Evolutionary conservation across 164 flowering plant genomes (phyloP), one percentile per base, ranked within the genome.

Genomic region (Nymphaea thermarum): DNA sequence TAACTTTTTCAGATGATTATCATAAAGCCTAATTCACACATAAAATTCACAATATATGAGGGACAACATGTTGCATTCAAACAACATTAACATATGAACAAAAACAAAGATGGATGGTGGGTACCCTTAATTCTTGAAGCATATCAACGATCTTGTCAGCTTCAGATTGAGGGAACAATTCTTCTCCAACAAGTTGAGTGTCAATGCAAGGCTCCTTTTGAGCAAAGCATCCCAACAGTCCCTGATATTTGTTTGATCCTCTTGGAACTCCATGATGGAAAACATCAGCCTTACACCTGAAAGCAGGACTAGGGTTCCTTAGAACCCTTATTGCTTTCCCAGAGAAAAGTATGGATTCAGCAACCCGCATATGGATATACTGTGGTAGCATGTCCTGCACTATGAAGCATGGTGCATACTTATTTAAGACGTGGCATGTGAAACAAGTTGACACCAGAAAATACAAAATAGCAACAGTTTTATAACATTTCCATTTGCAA

Each of bases 381-480:
- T 94, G 93, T 25, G 99, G 98, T 51, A 92, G 84, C 99, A 95
- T 91, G 74, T 90, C 98, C 99, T 95, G 90, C 74, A 77, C 68
- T 68, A 75, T 44, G 67, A 67, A 70, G 11, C 11, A 45, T 45
- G 11, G 53, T 5, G 36, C 36, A 25, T 25, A 25, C 36, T 25
- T 25, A 25, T 25, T 25, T 25, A 25, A 25, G 36, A 25, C 36
- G 36, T 25, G 36, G 36, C 36, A 25, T 25, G 36, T 25, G 36
- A 25, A 25, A 25, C 36, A 25, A 25, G 36, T 25, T 25, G 36
- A 25, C 36, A 25, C 36, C 36, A 25, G 36, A 25, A 25, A 25
- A 25, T 25, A 25, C 36, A 25, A 25, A 25, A 25, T 25, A 25
- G 36, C 36, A 25, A 25, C 36, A 25, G 36, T 25, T 25, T 25